Conservation (phyloP, 2,329 filamentous ascomycete genomes). For the Fusarium duplospermum region DNA sequence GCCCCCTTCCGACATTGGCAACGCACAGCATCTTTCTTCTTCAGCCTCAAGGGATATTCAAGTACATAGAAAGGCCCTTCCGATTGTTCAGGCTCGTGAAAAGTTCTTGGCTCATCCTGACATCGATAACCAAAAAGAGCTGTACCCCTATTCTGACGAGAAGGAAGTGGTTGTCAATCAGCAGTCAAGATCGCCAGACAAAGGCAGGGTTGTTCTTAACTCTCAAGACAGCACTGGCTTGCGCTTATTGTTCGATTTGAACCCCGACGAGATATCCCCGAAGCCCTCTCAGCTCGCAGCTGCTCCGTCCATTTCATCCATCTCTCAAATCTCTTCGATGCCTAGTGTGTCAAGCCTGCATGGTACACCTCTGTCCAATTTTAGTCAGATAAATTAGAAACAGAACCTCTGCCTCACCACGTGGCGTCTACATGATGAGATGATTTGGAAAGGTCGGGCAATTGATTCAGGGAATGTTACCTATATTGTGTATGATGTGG, state of each 20-base stretch:
- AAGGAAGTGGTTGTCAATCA: neutral
- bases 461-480: neutral
- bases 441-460: neutral
- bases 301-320: neutral
- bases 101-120: neutral
- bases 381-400: neutral
- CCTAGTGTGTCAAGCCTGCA: neutral
- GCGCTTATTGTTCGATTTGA: neutral
- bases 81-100: neutral
- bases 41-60: accelerated
- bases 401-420: neutral
- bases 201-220: neutral
- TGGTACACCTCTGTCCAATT: accelerated
- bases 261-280: neutral
- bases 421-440: neutral
- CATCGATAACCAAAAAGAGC: neutral
- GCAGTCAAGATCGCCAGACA: neutral
- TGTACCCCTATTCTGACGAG: neutral
- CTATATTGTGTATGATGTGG: neutral
- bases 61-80: neutral
- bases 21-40: neutral
- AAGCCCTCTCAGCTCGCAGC: neutral
- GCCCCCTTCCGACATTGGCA: neutral
- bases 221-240: neutral
- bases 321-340: neutral